These are phyloP conservation scores for Tetraselmis striata DNA, from an alignment of 139 green algal genomes.

Conservation along the genomic window DNA sequence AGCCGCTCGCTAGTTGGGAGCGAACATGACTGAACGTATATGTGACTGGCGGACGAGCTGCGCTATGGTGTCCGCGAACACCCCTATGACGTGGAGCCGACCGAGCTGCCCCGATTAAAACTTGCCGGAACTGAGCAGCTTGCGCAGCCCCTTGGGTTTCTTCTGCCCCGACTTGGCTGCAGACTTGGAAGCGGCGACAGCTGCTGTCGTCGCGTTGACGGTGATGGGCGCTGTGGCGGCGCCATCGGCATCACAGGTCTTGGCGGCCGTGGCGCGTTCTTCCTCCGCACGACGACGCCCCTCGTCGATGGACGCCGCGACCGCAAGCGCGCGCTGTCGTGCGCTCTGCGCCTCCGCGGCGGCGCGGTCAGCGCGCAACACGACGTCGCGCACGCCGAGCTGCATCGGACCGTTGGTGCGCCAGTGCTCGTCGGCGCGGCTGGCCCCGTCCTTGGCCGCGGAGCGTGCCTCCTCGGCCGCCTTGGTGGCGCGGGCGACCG, in stretches of 20 bases:
- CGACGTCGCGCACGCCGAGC: constrained; percentile 11
- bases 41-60: too few species aligned
- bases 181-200: too few species aligned
- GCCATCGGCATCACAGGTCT: not conserved
- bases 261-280: not conserved
- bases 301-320: constrained; percentile 32
- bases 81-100: too few species aligned
- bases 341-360: constrained; percentile 26
- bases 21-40: too few species aligned
- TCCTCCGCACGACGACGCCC: not conserved
- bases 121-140: not conserved
- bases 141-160: not conserved
- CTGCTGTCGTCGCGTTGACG: not conserved
- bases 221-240: not conserved
- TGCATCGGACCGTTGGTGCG: constrained; percentile 26
- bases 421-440: constrained; percentile 30
- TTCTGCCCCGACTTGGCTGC: too few species aligned
- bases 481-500: constrained; percentile 15
- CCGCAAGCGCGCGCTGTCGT: constrained; percentile 22
- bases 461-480: constrained; percentile 6
- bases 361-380: constrained; percentile 17
- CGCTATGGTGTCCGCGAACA: too few species aligned
- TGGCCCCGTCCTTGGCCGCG: constrained; percentile 1
- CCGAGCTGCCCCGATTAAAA: too few species aligned
- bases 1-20: too few species aligned